These are phyloP conservation scores for Fusarium newnesense DNA, from an alignment of 2,329 filamentous ascomycete species.

Conservation along the genomic window DNA sequence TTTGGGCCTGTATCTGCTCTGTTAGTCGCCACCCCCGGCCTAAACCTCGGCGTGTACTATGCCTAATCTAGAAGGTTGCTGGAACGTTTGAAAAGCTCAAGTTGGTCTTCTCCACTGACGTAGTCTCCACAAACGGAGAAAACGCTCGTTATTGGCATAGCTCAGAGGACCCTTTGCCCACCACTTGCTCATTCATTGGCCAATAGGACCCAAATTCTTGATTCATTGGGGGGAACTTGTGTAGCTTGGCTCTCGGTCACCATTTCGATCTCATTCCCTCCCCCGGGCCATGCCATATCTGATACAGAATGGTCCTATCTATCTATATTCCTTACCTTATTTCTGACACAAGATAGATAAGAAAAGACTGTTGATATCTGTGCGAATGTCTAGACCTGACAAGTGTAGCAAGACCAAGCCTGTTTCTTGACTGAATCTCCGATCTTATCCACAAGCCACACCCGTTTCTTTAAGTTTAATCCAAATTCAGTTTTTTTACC, in stretches of 20 bases:
- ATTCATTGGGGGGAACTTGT: constrained; percentile 16
- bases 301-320: not conserved
- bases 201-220: not conserved
- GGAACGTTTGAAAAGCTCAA: constrained; percentile 37
- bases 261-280: not conserved
- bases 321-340: no score
- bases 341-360: not conserved
- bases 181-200: not conserved
- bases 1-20: not conserved
- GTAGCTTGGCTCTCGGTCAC: constrained; percentile 3
- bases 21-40: constrained; percentile 31
- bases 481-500: not conserved
- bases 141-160: constrained; percentile 4
- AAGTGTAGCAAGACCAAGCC: not conserved
- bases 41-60: constrained; percentile 34
- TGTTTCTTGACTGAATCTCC: not conserved
- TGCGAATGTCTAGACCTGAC: constrained; percentile 2
- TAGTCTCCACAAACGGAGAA: constrained; percentile 29
- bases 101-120: constrained; percentile 13
- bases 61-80: constrained; percentile 44
- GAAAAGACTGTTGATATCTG: not conserved
- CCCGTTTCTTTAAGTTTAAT: not conserved
- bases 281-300: not conserved
- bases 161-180: not conserved
- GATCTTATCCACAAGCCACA: not conserved